Evolutionary conservation across 2,329 filamentous ascomycete species (phyloP).

Genomic region (Colletotrichum acutatum): DNA sequence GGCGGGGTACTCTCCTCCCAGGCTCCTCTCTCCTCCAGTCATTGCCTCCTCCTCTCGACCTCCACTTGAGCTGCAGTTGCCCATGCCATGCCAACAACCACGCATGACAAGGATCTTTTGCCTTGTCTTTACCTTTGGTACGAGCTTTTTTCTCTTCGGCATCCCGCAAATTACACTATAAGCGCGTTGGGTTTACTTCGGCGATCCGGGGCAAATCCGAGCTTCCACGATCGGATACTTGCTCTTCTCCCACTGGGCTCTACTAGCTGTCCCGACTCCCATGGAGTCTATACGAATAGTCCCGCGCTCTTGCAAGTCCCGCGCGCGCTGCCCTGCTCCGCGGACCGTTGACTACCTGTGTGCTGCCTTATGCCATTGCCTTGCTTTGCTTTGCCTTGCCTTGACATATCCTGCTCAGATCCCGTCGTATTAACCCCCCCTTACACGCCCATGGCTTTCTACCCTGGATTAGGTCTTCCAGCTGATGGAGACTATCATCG

Average conservation of each 20-base stretch:
- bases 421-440: background rate
- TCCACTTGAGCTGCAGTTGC: background rate
- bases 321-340: background rate
- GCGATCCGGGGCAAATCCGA: conserved; percentile 32
- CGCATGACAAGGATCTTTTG: conserved; percentile 1
- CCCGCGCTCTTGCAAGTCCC: background rate
- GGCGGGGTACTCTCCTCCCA: conserved; percentile 10
- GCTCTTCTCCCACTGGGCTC: background rate
- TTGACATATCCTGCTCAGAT: background rate
- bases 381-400: background rate
- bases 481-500: background rate
- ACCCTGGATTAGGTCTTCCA: background rate
- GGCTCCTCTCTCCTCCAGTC: background rate
- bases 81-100: background rate
- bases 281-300: background rate
- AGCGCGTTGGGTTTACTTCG: conserved; percentile 14
- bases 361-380: background rate
- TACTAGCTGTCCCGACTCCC: background rate
- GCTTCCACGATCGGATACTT: conserved; percentile 11
- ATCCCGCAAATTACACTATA: conserved; percentile 14
- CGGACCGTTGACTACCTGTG: background rate
- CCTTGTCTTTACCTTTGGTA: conserved; percentile 3
- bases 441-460: background rate
- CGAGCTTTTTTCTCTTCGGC: conserved; percentile 6
- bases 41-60: background rate